These are phyloP conservation scores for Linum tenue DNA, from an alignment of 345 rosid genomes.

Conservation along the genomic window DNA sequence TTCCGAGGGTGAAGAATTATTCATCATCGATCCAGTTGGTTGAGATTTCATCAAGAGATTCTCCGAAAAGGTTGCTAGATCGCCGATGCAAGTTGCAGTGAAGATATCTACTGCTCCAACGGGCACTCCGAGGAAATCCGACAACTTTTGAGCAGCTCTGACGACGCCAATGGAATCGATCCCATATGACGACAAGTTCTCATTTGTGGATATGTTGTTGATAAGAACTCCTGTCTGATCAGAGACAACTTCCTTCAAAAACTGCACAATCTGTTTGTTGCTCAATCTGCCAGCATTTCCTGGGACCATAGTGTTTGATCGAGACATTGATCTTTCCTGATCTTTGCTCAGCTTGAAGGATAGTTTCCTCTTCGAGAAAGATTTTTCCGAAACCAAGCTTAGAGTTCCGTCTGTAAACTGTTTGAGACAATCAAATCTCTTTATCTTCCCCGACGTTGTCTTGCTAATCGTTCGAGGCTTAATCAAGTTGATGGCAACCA, in stretches of 20 bases:
- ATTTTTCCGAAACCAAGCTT: constrained; percentile 31
- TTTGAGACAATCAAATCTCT: constrained; percentile 63
- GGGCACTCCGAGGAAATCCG: constrained; percentile 52
- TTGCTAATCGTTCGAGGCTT: constrained; percentile 52
- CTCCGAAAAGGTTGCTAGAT: constrained; percentile 54
- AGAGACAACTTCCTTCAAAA: constrained; percentile 36
- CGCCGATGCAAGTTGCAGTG: constrained; percentile 53
- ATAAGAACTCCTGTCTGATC: constrained; percentile 42
- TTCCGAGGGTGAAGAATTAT: constrained; percentile 22
- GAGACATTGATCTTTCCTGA: constrained; percentile 38
- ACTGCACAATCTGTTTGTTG: constrained; percentile 38
- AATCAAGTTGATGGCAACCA: constrained; percentile 49
- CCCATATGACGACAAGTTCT: constrained; percentile 51
- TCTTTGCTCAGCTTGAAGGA: constrained; percentile 31
- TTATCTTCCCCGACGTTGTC: constrained; percentile 65
- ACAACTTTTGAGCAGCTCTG: constrained; percentile 62
- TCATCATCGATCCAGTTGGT: constrained; percentile 14
- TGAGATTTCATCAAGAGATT: constrained; percentile 39
- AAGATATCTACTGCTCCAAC: constrained; percentile 66
- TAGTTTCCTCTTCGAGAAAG: constrained; percentile 21
- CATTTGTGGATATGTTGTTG: constrained; percentile 33
- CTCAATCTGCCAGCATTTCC: constrained; percentile 25
- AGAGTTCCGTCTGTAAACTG: constrained; percentile 47
- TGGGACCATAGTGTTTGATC: constrained; percentile 13
- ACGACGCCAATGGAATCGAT: constrained; percentile 65